These are phyloP conservation scores for Kuraishia piskuri DNA, from an alignment of 805 yeast genomes.

Conservation along the genomic window DNA sequence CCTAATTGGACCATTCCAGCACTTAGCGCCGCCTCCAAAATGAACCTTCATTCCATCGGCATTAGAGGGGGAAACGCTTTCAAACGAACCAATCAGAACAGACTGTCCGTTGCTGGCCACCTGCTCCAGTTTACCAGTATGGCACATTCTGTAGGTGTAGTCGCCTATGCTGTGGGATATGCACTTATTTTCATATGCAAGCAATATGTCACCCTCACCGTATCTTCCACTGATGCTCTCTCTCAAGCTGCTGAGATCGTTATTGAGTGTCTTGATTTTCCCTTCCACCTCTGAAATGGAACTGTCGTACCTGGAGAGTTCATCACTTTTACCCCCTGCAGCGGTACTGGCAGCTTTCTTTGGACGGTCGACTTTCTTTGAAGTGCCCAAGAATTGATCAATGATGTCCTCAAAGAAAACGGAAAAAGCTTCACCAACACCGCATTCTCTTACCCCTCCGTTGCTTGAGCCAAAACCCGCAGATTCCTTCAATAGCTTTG, in stretches of 20 bases:
- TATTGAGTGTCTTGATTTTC: constrained; percentile 3
- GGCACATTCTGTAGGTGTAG: constrained; percentile 58
- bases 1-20: constrained; percentile 94
- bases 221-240: constrained; percentile 18
- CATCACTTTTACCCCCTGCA: neutral
- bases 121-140: constrained; percentile 50
- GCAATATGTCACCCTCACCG: constrained; percentile 59
- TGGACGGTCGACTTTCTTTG: neutral
- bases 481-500: neutral
- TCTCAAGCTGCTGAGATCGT: constrained; percentile 8
- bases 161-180: constrained; percentile 50
- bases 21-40: constrained; percentile 60
- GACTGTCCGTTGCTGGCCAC: constrained; percentile 33
- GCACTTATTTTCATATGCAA: constrained; percentile 46
- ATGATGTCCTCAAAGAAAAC: neutral
- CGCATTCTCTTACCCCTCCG: neutral
- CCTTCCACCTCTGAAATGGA: neutral
- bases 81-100: constrained; percentile 39
- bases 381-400: constrained; percentile 1
- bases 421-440: neutral
- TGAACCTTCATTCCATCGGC: constrained; percentile 10
- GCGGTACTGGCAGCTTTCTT: neutral
- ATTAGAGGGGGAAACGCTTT: constrained; percentile 5
- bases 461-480: neutral
- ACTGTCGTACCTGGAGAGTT: neutral